Conservation (phyloP, 441 rosid species). For the Corymbia calophylla region DNA sequence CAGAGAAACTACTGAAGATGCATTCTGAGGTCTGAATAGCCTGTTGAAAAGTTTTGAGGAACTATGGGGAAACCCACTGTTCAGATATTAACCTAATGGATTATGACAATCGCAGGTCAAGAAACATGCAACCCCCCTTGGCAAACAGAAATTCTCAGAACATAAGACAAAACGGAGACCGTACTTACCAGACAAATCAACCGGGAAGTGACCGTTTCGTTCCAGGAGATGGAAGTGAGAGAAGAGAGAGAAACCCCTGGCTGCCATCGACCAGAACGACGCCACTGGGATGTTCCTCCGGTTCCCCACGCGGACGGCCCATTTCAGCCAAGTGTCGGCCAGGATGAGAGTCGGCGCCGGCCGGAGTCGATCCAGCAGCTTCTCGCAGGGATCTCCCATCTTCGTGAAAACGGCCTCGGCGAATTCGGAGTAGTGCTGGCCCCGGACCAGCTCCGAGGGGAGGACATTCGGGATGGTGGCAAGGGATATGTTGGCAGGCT, state of each 20-base stretch:
- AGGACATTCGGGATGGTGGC: neutral
- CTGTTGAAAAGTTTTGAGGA: too few species aligned
- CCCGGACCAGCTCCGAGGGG: neutral
- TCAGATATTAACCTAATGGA: too few species aligned
- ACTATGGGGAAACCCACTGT: too few species aligned
- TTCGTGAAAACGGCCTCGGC: neutral
- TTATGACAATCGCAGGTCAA: too few species aligned
- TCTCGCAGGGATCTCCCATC: neutral
- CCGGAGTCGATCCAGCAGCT: neutral
- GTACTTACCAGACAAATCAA: neutral
- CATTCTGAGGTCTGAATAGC: too few species aligned
- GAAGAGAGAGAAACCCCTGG: neutral
- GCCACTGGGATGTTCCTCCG: neutral
- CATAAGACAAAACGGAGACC: neutral
- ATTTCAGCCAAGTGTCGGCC: neutral
- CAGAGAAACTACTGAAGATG: too few species aligned
- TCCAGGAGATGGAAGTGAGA: accelerated
- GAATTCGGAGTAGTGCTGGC: neutral
- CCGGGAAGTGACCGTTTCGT: neutral
- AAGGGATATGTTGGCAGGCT: neutral
- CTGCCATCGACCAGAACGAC: neutral
- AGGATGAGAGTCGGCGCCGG: neutral
- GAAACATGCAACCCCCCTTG: neutral
- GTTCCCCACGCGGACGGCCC: neutral
- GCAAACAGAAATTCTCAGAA: neutral